Evolutionary conservation across 139 green algal genomes (phyloP).

Genomic region (Tetradesmus lagerheimii): DNA sequence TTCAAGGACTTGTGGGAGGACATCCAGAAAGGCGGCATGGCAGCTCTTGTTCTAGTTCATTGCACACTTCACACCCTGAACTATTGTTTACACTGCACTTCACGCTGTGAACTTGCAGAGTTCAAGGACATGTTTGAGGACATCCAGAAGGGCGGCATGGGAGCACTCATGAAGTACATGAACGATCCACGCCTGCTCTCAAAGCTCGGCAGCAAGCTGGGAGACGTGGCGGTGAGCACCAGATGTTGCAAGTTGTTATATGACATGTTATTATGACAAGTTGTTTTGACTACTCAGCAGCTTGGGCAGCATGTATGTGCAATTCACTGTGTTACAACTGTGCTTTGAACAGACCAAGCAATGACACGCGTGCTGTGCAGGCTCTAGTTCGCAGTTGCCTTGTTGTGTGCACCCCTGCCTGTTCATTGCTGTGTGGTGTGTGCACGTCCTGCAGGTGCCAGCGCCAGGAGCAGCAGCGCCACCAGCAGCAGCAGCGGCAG

Average conservation of each 20-base stretch:
- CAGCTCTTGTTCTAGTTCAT: conserved; percentile 62
- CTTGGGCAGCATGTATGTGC: too few relatives aligned
- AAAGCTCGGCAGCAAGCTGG: conserved; percentile 81
- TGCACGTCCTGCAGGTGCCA: neutral
- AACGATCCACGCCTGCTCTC: conserved; percentile 74
- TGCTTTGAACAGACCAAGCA: too few relatives aligned
- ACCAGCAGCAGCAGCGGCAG: conserved; percentile 35
- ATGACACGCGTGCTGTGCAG: too few relatives aligned
- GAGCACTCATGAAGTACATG: conserved; percentile 73
- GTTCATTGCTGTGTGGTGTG: neutral
- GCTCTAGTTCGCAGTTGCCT: too few relatives aligned
- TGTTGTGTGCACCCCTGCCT: neutral
- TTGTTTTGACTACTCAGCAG: too few relatives aligned
- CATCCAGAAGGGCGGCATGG: conserved; percentile 80
- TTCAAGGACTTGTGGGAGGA: conserved; percentile 82
- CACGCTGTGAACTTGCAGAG: conserved; percentile 48
- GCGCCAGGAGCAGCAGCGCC: conserved; percentile 14
- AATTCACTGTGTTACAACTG: too few relatives aligned
- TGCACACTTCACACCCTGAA: neutral
- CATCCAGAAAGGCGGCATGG: conserved; percentile 77
- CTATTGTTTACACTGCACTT: neutral
- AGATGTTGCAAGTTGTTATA: too few relatives aligned
- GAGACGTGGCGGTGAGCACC: conserved; percentile 31
- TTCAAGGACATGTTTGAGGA: conserved; percentile 83
- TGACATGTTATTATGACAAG: too few relatives aligned